Conservation (phyloP, 192 early-diverging fungal species). For the Coemansia sp. region DNA sequence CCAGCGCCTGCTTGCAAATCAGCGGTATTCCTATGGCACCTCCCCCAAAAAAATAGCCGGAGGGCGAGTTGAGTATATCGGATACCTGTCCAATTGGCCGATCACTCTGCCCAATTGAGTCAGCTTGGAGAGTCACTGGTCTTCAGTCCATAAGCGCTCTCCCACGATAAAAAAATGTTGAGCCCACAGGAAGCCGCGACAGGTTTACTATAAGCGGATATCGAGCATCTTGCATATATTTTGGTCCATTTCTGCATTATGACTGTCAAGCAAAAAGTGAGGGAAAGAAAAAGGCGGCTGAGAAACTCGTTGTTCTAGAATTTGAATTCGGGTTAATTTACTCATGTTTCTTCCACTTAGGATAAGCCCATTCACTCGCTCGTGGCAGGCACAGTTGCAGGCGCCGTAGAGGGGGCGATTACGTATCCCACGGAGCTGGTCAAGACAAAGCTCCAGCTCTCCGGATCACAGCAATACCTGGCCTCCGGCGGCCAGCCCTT, state of each 20-base stretch:
- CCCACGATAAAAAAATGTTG: neutral
- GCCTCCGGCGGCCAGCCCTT: slow-evolving; percentile 52
- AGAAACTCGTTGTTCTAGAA: neutral
- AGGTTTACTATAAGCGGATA: neutral
- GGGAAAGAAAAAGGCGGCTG: neutral
- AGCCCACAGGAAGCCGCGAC: neutral
- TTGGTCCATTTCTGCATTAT: neutral
- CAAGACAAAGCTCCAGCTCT: slow-evolving; percentile 95
- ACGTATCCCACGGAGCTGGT: slow-evolving; percentile 97
- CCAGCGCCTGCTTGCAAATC: neutral
- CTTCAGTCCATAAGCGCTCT: neutral
- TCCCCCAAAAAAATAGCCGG: too few relatives aligned
- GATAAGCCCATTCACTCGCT: slow-evolving; percentile 63
- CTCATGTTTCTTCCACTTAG: slow-evolving; percentile 11
- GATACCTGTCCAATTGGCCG: neutral
- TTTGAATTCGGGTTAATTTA: neutral
- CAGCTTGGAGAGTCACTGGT: neutral
- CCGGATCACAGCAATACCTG: slow-evolving; percentile 52
- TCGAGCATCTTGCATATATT: neutral
- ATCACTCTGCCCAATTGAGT: neutral
- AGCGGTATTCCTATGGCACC: neutral
- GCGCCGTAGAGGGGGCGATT: slow-evolving; percentile 82
- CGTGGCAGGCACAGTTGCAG: slow-evolving; percentile 80
- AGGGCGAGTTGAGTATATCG: neutral
- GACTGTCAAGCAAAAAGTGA: neutral